These are phyloP conservation scores for Cornus suecica DNA, from an alignment of 148 eudicot genomes.

Conservation along the genomic window DNA sequence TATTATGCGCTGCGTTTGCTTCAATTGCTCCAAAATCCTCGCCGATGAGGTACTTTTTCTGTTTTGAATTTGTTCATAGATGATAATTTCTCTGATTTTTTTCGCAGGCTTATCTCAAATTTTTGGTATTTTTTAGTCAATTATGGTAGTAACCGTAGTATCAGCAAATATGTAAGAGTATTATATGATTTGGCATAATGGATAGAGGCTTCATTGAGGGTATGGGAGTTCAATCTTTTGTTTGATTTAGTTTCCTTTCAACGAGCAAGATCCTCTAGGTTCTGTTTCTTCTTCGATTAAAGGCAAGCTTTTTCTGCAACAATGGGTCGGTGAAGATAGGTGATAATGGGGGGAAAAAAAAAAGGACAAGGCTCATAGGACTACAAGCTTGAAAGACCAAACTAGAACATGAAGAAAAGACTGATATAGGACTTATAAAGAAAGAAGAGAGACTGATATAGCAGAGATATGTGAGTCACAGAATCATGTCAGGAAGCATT, in stretches of 20 bases:
- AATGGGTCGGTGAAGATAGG: too few species aligned
- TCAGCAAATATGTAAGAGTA: background rate
- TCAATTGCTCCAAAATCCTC: slow-evolving; percentile 87
- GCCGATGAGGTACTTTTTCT: slow-evolving; percentile 68
- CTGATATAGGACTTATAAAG: too few species aligned
- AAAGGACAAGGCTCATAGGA: too few species aligned
- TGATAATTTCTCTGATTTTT: background rate
- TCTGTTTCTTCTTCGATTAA: too few species aligned
- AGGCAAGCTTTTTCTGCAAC: too few species aligned
- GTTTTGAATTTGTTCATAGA: background rate
- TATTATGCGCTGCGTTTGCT: slow-evolving; percentile 92
- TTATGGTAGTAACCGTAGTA: background rate
- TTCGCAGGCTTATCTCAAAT: background rate
- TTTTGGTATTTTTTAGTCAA: background rate
- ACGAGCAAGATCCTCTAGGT: too few species aligned
- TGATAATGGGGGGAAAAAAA: too few species aligned
- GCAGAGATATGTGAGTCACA: too few species aligned
- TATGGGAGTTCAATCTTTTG: background rate
- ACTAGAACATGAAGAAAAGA: too few species aligned
- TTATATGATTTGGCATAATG: background rate
- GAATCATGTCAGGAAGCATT: too few species aligned
- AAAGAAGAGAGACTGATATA: too few species aligned
- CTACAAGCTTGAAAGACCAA: too few species aligned
- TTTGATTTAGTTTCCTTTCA: background rate
- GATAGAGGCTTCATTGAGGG: background rate